Conservation (phyloP, 371 early-diverging fungal species). For the Mycotypha africana region DNA sequence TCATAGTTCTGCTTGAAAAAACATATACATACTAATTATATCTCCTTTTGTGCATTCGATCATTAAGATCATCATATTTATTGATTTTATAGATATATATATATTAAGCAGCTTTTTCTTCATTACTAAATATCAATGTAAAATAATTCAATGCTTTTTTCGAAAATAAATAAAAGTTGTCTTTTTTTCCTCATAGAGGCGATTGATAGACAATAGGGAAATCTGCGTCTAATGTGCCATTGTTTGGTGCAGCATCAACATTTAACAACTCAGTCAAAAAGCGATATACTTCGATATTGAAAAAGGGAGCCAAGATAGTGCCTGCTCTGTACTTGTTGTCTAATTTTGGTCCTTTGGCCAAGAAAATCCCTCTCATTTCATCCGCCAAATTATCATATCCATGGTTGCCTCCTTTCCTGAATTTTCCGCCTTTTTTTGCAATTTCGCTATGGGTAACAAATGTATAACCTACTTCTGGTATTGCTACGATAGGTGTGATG, state of each 20-base stretch:
- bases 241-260: conserved; percentile 61
- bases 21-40: too few species aligned
- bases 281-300: conserved; percentile 73
- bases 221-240: conserved; percentile 48
- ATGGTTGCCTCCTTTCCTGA: conserved; percentile 63
- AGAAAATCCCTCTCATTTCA: conserved; percentile 86
- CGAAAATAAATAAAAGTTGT: conserved; percentile 3
- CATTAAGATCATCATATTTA: too few species aligned
- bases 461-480: conserved; percentile 64
- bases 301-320: conserved; percentile 48
- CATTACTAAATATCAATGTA: conserved; percentile 22
- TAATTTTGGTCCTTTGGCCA: conserved; percentile 79
- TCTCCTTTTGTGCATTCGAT: too few species aligned
- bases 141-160: conserved; percentile 1
- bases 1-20: too few species aligned
- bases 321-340: conserved; percentile 13
- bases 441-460: conserved; percentile 43
- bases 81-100: too few species aligned
- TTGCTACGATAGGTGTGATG: conserved; percentile 69
- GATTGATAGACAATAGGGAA: conserved; percentile 16
- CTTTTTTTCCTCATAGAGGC: neutral
- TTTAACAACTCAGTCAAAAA: conserved; percentile 61
- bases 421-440: conserved; percentile 16
- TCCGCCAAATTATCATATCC: conserved; percentile 79
- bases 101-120: conserved; percentile 25